These are phyloP conservation scores for Pythium coloratum DNA, from an alignment of 352 stramenopile species.

Conservation along the genomic window DNA sequence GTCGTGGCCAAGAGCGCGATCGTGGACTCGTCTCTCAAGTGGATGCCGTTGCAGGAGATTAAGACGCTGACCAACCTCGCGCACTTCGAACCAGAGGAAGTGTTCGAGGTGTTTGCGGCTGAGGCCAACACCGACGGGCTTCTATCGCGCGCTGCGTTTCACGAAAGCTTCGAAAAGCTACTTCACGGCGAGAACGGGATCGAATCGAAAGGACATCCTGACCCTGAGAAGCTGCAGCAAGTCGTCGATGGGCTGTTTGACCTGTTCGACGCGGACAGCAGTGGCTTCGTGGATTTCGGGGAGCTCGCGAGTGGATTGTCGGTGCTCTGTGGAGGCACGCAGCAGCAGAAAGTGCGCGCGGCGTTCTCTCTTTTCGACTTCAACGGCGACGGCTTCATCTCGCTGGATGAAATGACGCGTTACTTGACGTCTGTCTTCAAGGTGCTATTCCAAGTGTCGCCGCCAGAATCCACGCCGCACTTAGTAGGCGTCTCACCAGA, in stretches of 20 bases:
- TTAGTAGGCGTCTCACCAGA: conserved; percentile 65
- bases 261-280: conserved; percentile 77
- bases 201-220: conserved; percentile 20
- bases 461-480: conserved; percentile 30
- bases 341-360: conserved; percentile 84
- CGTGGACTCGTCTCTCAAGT: conserved; percentile 76
- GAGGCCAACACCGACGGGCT: conserved; percentile 74
- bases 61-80: conserved; percentile 82
- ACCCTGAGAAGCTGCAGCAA: conserved; percentile 49
- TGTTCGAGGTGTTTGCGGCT: conserved; percentile 86
- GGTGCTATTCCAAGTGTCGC: conserved; percentile 76
- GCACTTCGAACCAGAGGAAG: conserved; percentile 72
- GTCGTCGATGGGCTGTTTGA: conserved; percentile 76
- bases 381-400: conserved; percentile 89
- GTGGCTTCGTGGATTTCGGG: conserved; percentile 77
- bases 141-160: conserved; percentile 73
- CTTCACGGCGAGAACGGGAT: conserved; percentile 34
- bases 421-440: conserved; percentile 89
- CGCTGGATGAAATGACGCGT: conserved; percentile 81
- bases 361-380: conserved; percentile 89
- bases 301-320: conserved; percentile 82
- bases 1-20: conserved; percentile 68
- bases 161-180: conserved; percentile 75
- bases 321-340: conserved; percentile 80
- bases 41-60: conserved; percentile 81